Base-by-base conservation (phyloP, 805 yeast genomes). In the Candida dendrica region DNA sequence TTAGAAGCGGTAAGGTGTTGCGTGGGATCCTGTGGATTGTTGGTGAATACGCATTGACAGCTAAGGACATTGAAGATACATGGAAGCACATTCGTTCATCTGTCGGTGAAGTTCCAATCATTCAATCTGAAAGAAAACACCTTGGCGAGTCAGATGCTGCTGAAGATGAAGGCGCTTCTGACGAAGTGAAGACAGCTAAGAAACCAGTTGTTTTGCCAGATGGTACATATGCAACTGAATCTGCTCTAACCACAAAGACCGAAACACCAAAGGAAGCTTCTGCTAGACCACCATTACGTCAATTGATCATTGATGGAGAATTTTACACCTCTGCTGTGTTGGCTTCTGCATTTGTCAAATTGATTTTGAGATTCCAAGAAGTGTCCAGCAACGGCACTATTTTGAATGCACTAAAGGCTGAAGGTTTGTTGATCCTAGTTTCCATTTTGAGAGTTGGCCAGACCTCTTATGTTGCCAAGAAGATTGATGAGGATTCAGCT, bases 191-290 rank as follows among this genome's bases (percentile, higher is more conserved):
- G 20, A 52, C 61, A 29, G 60, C 57, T 18, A 71, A 68, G 32
- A 86, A 86, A 36, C 97, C 97, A 17, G 81, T 84, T 45, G 82
- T 93, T 45, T 73, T 93, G 50, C 96, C 98, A n/a, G 99, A 93
- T 66, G 99, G 99, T 53, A 93, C 99, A 0, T 93, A 93, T 64
- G 98, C 98, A 24, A 86, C 96, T 34, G 98, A 93, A 65, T 78
- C 79, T 48, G 93, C 95, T 0, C 65, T 82, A 43, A 84, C 84
- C 14, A 66, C 79, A 5, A 66, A 65, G 24, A 68, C 67, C 41
- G 66, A 68, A 17, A 60, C 60, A n/a, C 10, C 26, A 19, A 46
- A 46, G 17, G 46, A 52, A 19, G 61, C 60, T 6, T 62, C 58
- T 4, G 59, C 63, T n/a, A 72, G 71, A 50, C 87, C 90, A 24